phyloP scores from a whole-genome alignment of 208 protist species.

The Crithidia brevicula region DNA sequence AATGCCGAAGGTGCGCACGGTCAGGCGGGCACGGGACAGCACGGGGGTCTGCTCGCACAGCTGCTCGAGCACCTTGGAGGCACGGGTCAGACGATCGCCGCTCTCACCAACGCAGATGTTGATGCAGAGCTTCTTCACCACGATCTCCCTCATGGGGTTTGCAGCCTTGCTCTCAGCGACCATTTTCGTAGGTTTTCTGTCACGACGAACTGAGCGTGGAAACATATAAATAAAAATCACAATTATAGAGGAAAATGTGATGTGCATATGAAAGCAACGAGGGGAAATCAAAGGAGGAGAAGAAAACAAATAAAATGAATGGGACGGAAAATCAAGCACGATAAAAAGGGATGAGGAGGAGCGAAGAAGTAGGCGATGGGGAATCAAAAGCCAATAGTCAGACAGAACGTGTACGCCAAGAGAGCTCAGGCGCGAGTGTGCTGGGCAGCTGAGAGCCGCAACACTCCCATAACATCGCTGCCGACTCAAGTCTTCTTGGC shows the following conservation, averaged over 20 bases:
- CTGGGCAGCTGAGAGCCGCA: too few species aligned
- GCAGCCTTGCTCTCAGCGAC: constrained; percentile 86
- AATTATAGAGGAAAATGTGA: constrained; percentile 4
- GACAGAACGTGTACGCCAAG: too few species aligned
- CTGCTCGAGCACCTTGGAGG: constrained; percentile 99
- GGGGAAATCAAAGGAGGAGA: not conserved
- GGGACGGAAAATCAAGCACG: not conserved
- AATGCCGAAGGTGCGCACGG: constrained; percentile 99
- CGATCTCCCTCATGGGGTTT: constrained; percentile 98
- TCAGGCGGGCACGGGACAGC: constrained; percentile 97
- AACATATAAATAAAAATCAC: constrained; percentile 1
- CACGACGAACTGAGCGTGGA: constrained; percentile 25
- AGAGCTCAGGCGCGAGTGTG: too few species aligned
- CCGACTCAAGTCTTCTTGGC: too few species aligned
- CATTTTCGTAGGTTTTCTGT: constrained; percentile 46
- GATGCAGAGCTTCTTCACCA: constrained; percentile 99
- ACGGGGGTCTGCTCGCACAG: constrained; percentile 98
- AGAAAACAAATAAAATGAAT: constrained; percentile 1
- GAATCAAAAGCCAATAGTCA: too few species aligned
- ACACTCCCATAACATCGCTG: too few species aligned
- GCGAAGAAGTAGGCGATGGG: too few species aligned
- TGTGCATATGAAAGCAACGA: not conserved
- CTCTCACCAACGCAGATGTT: constrained; percentile 99
- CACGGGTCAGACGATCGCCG: constrained; percentile 98
- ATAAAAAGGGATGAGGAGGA: too few species aligned